phyloP scores from a whole-genome alignment of 306 rosid species.

The Phaseolus lunatus region DNA sequence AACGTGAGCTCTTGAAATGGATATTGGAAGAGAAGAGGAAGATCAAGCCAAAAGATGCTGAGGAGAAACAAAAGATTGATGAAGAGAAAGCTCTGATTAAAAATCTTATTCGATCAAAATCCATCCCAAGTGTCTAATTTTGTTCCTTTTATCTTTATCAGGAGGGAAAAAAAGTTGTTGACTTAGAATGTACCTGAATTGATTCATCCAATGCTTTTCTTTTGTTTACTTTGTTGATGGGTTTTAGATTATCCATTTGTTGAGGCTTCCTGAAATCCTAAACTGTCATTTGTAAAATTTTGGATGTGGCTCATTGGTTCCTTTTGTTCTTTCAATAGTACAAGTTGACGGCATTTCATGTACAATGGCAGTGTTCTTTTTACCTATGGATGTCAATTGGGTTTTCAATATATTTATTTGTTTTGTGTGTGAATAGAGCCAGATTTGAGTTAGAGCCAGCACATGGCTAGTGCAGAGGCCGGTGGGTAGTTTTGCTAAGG shows the following conservation, averaged over 20 bases:
- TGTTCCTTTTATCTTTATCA: constrained; percentile 16
- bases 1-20: constrained; percentile 85
- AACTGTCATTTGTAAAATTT: constrained; percentile 42
- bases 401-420: constrained; percentile 21
- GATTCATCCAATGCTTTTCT: constrained; percentile 28
- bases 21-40: constrained; percentile 93
- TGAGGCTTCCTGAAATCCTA: constrained; percentile 34
- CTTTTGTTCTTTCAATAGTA: constrained; percentile 20
- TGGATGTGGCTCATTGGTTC: neutral
- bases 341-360: constrained; percentile 31
- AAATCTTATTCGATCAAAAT: constrained; percentile 74
- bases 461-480: constrained; percentile 35
- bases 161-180: constrained; percentile 5
- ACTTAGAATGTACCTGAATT: constrained; percentile 16
- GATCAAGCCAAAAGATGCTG: constrained; percentile 70
- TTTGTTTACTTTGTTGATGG: constrained; percentile 39
- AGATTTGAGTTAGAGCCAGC: constrained; percentile 30
- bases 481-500: neutral
- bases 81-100: constrained; percentile 94
- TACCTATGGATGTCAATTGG: constrained; percentile 4
- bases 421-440: constrained; percentile 21
- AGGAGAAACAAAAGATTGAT: constrained; percentile 77
- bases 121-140: constrained; percentile 66
- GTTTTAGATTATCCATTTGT: constrained; percentile 44
- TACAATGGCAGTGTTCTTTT: constrained; percentile 13